Conservation (phyloP, 495 filamentous ascomycete genomes). For the Penicilliopsis zonata region DNA sequence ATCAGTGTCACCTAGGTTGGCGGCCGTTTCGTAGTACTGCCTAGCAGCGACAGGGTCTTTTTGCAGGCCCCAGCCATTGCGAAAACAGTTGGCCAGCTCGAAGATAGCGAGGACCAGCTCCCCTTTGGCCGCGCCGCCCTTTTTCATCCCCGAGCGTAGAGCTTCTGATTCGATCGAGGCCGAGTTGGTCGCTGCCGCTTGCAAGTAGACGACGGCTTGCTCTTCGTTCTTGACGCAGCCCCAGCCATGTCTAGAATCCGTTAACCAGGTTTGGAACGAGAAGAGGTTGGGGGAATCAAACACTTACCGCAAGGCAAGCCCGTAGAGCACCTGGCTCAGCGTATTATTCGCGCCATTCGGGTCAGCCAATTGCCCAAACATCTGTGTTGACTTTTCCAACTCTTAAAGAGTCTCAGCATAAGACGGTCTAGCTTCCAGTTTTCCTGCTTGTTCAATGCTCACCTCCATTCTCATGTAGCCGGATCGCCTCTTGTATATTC, state of each 20-base stretch:
- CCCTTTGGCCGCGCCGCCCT: conserved; percentile 89
- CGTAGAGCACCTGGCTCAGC: conserved; percentile 91
- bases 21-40: conserved; percentile 94
- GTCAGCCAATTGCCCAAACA: conserved; percentile 84
- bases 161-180: conserved; percentile 76
- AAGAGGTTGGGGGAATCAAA: conserved; percentile 1
- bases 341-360: conserved; percentile 80
- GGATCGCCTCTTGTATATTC: conserved; percentile 92
- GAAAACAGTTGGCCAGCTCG: conserved; percentile 86
- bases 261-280: too few relatives aligned
- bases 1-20: conserved; percentile 90
- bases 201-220: conserved; percentile 70
- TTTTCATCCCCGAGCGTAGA: conserved; percentile 74
- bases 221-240: conserved; percentile 62
- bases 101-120: conserved; percentile 97
- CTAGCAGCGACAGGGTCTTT: conserved; percentile 82
- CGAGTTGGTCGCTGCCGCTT: conserved; percentile 81
- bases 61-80: conserved; percentile 87
- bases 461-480: conserved; percentile 77
- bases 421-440: too few relatives aligned
- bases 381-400: conserved; percentile 60
- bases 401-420: too few relatives aligned
- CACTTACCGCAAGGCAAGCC: conserved; percentile 75
- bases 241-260: conserved; percentile 78
- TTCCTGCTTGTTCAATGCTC: too few relatives aligned